Evolutionary conservation across 345 rosid genomes (phyloP).

Genomic region (Arabidopsis suecica): DNA sequence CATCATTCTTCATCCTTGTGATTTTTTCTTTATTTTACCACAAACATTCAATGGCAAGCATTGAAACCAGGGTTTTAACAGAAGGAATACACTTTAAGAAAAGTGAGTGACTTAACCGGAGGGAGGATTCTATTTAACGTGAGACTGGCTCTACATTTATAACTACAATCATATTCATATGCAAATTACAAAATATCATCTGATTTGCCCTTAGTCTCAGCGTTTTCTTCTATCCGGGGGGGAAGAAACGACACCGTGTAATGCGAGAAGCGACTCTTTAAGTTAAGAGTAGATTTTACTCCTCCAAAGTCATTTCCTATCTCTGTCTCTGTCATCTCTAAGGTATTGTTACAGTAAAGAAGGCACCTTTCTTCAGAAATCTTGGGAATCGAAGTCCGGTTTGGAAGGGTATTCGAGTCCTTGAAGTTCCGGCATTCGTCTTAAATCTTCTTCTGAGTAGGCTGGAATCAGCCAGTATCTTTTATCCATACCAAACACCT

Average conservation of each 20-base stretch:
- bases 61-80: not conserved
- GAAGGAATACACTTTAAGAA: conserved; percentile 6
- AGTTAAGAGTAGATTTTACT: conserved; percentile 9
- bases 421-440: conserved; percentile 87
- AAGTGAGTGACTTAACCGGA: conserved; percentile 3
- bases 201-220: not conserved
- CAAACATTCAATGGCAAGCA: conserved; percentile 8
- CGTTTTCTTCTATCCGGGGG: conserved; percentile 15
- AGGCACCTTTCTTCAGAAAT: conserved; percentile 47
- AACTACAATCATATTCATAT: conserved; percentile 15
- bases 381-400: conserved; percentile 77
- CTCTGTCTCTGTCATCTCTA: conserved; percentile 27
- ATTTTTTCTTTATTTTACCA: not conserved
- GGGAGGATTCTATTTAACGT: conserved; percentile 18
- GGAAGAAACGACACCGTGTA: not conserved
- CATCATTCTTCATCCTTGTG: conserved; percentile 19
- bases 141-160: conserved; percentile 31
- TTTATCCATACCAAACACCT: conserved; percentile 94
- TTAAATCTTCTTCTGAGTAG: conserved; percentile 84
- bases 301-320: conserved; percentile 9
- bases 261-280: conserved; percentile 6
- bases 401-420: conserved; percentile 92
- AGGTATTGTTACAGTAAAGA: conserved; percentile 44
- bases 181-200: conserved; percentile 6
- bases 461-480: conserved; percentile 82